Conservation (phyloP, 176 grass and related monocot genomes). For the Phyllostachys edulis region DNA sequence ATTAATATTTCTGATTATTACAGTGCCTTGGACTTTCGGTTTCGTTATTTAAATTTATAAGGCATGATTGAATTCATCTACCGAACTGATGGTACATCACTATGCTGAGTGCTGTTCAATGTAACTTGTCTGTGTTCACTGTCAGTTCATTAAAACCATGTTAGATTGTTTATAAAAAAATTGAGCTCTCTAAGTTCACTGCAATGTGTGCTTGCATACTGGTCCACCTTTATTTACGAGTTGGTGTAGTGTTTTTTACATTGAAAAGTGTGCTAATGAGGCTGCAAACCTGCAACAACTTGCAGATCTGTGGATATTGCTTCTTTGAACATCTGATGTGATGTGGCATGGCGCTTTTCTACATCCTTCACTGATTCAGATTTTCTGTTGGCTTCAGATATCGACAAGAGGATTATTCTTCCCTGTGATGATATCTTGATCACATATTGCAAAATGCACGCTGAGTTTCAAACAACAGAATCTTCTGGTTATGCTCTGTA, state of each 20-base stretch:
- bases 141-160: not conserved
- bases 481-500: not conserved
- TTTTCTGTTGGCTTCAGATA: not conserved
- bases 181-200: not conserved
- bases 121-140: not conserved
- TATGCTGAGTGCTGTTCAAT: not conserved
- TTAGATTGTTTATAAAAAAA: not conserved
- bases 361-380: not conserved
- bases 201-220: not conserved
- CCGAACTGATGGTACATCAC: not conserved
- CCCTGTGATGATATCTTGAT: not conserved
- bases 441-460: not conserved
- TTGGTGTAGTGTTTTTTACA: not conserved
- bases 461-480: not conserved
- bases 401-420: not conserved
- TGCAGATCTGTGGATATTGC: not conserved
- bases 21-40: not conserved
- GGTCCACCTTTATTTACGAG: not conserved
- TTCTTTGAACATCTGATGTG: not conserved
- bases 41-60: not conserved
- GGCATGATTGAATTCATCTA: not conserved
- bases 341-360: not conserved
- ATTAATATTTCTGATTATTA: slow-evolving; percentile 3
- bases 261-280: not conserved
- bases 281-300: not conserved